phyloP scores from a whole-genome alignment of 1,139 yeast genomes.

The Arxiozyma telluris region DNA sequence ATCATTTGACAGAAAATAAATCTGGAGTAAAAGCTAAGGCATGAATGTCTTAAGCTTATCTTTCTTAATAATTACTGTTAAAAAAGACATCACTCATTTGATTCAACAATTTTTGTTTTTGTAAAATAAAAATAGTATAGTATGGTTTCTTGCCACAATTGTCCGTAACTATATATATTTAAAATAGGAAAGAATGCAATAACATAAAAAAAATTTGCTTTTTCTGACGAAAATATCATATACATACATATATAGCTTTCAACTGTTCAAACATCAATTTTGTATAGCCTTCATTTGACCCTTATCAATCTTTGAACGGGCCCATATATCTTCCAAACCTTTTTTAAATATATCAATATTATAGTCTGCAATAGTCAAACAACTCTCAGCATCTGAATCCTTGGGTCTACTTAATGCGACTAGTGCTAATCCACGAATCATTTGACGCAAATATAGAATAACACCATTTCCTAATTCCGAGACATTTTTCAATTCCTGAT shows the following conservation, averaged over 20 bases:
- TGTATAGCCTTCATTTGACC: not conserved
- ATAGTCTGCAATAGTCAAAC: slow-evolving; percentile 75
- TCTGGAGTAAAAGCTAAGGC: no score
- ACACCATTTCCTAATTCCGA: slow-evolving; percentile 77
- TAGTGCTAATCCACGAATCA: slow-evolving; percentile 87
- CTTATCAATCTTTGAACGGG: slow-evolving; percentile 23
- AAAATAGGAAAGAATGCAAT: no score
- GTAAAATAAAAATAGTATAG: no score
- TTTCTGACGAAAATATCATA: no score
- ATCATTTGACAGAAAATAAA: no score
- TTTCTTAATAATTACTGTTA: no score
- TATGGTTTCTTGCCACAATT: no score
- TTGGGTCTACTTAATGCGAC: slow-evolving; percentile 78
- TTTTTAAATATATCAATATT: slow-evolving; percentile 76
- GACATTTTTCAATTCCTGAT: slow-evolving; percentile 48
- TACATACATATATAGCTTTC: not conserved
- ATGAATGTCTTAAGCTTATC: no score
- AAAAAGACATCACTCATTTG: no score
- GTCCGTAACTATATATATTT: no score
- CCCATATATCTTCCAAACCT: slow-evolving; percentile 76
- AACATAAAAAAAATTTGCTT: no score
- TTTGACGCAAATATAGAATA: slow-evolving; percentile 72
- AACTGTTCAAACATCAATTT: not conserved
- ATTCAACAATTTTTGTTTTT: no score
- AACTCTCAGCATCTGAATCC: slow-evolving; percentile 40